Percentiles rank a stretch among this genome's conserved stretches.
Conservation (phyloP, 805 yeast species). For the Candida boleticola region DNA sequence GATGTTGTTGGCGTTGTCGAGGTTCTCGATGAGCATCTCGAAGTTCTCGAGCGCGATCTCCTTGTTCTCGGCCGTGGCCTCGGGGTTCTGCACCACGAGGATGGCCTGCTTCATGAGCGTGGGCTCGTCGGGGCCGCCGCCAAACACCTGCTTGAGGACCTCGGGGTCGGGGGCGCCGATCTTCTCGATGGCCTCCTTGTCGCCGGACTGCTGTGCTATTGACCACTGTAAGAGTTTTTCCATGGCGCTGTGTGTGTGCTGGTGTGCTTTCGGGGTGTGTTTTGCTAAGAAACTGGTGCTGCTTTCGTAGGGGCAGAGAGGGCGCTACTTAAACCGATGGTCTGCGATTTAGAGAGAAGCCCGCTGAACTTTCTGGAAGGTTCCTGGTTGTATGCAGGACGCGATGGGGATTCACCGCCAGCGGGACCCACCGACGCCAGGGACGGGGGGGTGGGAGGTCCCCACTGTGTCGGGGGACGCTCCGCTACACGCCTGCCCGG, state of each 20-base stretch:
- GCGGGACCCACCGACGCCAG: too few relatives aligned
- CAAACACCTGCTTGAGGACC: slow-evolving; percentile 71
- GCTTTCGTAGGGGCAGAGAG: too few relatives aligned
- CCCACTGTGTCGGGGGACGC: too few relatives aligned
- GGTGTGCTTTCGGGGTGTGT: too few relatives aligned
- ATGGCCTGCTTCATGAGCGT: slow-evolving; percentile 81
- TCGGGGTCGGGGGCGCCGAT: slow-evolving; percentile 80
- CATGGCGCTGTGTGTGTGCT: slow-evolving; percentile 45
- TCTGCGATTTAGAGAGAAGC: too few relatives aligned
- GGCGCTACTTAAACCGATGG: too few relatives aligned
- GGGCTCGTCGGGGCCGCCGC: slow-evolving; percentile 83
- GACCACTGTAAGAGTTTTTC: slow-evolving; percentile 94
- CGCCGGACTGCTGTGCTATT: slow-evolving; percentile 70
- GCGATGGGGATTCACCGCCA: too few relatives aligned
- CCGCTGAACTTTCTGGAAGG: too few relatives aligned
- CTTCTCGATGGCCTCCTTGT: slow-evolving; percentile 60
- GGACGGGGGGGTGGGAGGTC: too few relatives aligned
- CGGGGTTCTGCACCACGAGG: slow-evolving; percentile 53
- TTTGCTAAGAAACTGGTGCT: too few relatives aligned
- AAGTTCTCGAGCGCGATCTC: slow-evolving; percentile 83
- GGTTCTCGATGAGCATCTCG: slow-evolving; percentile 88
- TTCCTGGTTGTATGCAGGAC: too few relatives aligned
- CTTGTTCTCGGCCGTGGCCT: slow-evolving; percentile 60
- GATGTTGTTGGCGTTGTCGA: slow-evolving; percentile 93
- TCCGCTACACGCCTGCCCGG: too few relatives aligned